Evolutionary conservation across 176 grass and related monocot species (phyloP), one percentile per base, ranked within the genome.

Genomic region (Stipa capillata): DNA sequence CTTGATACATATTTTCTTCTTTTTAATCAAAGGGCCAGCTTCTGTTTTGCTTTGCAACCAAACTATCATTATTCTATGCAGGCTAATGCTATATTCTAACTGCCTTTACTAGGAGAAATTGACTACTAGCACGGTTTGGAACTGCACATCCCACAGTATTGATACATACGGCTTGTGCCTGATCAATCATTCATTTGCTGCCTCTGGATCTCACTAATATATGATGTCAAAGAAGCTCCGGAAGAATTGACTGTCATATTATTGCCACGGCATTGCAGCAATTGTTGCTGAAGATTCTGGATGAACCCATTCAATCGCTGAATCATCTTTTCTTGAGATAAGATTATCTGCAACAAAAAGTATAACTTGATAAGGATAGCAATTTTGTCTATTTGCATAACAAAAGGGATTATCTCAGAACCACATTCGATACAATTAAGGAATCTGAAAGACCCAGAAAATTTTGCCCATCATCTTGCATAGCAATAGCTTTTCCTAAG

Each of bases 301-400:
- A 97, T 76, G 79, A 88, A 83, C 27, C 82, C 85, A 79, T 97
- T 92, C 72, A 97, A 65, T 78, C 66, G 75, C 17, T 75, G 90
- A 66, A 97, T 97, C 50, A 85, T 97, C 90, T 97, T 97, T 87
- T 97, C 90, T 88, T 97, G 93, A 76, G 93, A 86, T 81, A 97
- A 85, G 72, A 97, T 97, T 79, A 97, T 88, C 90, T 97, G 73
- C 47, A 80, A 78, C 9, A 62, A 69, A 47, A 25, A 84, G 7
- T 27, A 54, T 73, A 73, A 62, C 47, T 23, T 73, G 18, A 79
- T 55, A 73, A 33, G 47, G 18, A 17, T 15, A 53, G 1, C 8
- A 80, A 56, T 55, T 66, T 52, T 52, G 63, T 23, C 20, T 47
- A 25, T 31, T 34, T 35, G 36, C 14, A 20, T 51, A 52, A 63